Evolutionary conservation across 2,329 filamentous ascomycete species (phyloP), one percentile per base, ranked within the genome.

Genomic region (Pseudodiploospora longispora): DNA sequence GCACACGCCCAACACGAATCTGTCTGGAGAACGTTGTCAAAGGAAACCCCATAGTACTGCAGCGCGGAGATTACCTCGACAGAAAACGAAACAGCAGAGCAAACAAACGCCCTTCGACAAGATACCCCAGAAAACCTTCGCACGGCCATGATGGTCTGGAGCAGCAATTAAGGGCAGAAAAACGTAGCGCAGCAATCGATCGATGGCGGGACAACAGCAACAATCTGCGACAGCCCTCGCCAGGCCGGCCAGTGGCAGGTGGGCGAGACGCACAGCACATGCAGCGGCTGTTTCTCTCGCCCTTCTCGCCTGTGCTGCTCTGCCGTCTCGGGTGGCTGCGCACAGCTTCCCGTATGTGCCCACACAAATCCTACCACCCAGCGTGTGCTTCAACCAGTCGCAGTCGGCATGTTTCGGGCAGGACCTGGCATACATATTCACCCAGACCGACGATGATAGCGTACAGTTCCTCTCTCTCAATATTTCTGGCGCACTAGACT

Each of bases 291-390:
- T 3, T 19, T 19, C 19, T 19, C 19, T 19, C 19, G 27, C 34
- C n/a, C 32, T 42, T 32, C 27, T 48, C 30, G n/a, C 39, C 5
- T 27, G 40, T 35, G 31, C 38, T 36, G 35, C 46, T 4, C 35
- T 38, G 39, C 36, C 46, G 8, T 38, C 41, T 6, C 10, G 42
- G 10, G 43, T 12, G 9, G 51, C 58, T 6, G 68, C 72, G 41
- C 68, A 72, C 54, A 62, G 61, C 40, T 73, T 88, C 42, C 88
- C 87, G 28, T 95, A 94, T 68, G 81, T 82, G 44, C 85, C 87
- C 3, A 88, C 88, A 0, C 80, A 77, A 30, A 74, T 94, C 42
- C 75, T 91, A 46, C 72, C 80, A 38, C 70, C 75, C 6, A 58
- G 64, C 46, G 44, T 53, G n/a, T 65, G 63, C 47, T 61, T 69